phyloP scores from a whole-genome alignment of 306 rosid genomes.

The Heteromeles arbutifolia region DNA sequence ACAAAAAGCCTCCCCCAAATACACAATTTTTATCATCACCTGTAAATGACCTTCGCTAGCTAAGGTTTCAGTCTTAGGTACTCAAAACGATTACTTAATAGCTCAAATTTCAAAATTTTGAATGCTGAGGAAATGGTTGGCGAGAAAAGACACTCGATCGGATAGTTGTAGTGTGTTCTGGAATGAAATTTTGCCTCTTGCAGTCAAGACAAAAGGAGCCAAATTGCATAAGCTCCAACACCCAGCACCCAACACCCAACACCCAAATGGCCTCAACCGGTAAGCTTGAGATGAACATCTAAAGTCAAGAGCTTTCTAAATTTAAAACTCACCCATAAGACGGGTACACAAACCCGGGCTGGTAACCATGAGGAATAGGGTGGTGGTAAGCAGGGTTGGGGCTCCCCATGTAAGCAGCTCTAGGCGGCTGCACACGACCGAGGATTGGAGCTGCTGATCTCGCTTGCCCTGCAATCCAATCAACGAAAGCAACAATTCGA shows the following conservation, averaged over 20 bases:
- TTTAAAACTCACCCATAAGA: conserved; percentile 17
- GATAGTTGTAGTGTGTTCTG: not conserved
- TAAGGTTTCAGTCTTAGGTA: not conserved
- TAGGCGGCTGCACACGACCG: conserved; percentile 9
- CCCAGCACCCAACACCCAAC: not conserved
- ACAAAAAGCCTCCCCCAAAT: too few species aligned
- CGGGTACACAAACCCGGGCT: conserved; percentile 16
- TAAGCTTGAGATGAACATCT: not conserved
- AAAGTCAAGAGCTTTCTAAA: not conserved
- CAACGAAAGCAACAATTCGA: not conserved
- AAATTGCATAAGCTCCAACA: not conserved
- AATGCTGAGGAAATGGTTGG: not conserved
- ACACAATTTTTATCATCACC: not conserved
- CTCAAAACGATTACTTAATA: not conserved
- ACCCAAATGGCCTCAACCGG: not conserved
- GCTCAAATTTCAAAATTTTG: not conserved
- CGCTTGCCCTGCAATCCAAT: conserved; percentile 5
- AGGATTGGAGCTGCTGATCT: conserved; percentile 8
- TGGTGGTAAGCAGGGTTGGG: conserved; percentile 13
- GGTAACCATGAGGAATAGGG: conserved; percentile 16
- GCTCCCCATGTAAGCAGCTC: conserved; percentile 15
- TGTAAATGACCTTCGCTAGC: not conserved
- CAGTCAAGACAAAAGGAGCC: not conserved
- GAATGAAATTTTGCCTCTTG: not conserved
- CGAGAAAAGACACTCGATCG: not conserved